These are phyloP conservation scores for Darksidea phi DNA, from an alignment of 495 filamentous ascomycete genomes.

Conservation along the genomic window DNA sequence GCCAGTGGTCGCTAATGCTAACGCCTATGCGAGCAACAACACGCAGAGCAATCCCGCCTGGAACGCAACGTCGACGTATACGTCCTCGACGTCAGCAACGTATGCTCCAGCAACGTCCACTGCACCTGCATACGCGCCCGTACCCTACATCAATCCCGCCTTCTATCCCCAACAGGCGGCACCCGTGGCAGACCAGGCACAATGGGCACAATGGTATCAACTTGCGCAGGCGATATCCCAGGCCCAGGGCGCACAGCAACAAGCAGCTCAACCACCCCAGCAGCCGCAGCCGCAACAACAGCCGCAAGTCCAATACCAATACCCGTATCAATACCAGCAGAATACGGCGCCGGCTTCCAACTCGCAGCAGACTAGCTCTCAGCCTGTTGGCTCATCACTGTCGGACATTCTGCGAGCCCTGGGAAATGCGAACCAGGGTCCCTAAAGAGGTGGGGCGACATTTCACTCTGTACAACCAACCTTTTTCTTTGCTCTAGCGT, in stretches of 20 bases:
- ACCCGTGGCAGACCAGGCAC: neutral
- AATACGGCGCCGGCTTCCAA: neutral
- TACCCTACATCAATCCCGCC: constrained; percentile 18
- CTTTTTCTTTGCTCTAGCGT: no score
- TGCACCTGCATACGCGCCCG: neutral
- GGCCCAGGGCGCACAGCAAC: neutral
- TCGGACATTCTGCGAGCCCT: constrained; percentile 17
- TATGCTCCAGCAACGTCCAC: constrained; percentile 2
- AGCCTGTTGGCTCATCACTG: neutral
- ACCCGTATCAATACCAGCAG: constrained; percentile 1
- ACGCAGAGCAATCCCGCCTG: constrained; percentile 1
- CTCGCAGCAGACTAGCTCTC: neutral
- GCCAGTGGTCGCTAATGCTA: constrained; percentile 9
- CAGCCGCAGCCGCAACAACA: neutral
- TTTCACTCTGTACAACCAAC: no score
- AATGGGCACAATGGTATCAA: constrained; percentile 22
- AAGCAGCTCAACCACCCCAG: neutral
- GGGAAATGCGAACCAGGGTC: constrained; percentile 2
- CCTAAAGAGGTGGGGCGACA: neutral
- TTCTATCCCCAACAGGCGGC: neutral
- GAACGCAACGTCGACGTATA: neutral
- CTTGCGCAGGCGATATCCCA: constrained; percentile 11
- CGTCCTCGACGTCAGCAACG: neutral
- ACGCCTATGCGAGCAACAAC: constrained; percentile 18
- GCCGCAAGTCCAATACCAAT: neutral